Conservation (phyloP, 139 green algal genomes). For the Zygnema cylindricum region DNA sequence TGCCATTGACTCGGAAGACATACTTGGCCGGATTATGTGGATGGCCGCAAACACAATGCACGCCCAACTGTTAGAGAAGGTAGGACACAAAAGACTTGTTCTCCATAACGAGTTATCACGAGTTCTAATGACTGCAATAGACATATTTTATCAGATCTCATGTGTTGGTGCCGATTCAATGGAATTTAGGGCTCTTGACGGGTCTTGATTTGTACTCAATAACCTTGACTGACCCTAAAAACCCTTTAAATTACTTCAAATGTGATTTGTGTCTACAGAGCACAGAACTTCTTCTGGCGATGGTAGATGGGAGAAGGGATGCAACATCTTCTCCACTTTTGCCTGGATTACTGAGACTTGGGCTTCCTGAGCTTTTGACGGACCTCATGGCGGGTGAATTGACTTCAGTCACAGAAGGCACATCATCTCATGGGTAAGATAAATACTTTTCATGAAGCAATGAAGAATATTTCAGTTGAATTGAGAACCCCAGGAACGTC, state of each 20-base stretch:
- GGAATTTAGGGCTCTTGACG: not conserved
- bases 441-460: no score
- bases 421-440: slow-evolving; percentile 9
- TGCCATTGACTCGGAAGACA: slow-evolving; percentile 5
- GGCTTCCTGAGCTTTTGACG: slow-evolving; percentile 24
- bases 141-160: no score
- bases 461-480: no score
- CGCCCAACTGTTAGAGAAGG: slow-evolving; percentile 21
- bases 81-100: no score
- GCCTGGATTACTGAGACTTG: slow-evolving; percentile 9
- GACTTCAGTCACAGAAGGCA: slow-evolving; percentile 25
- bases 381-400: slow-evolving; percentile 27
- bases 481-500: no score
- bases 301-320: slow-evolving; percentile 27
- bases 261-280: slow-evolving; percentile 10
- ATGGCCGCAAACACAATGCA: slow-evolving; percentile 18
- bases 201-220: not conserved
- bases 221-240: not conserved
- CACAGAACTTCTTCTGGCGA: slow-evolving; percentile 32
- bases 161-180: not conserved
- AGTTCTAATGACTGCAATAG: no score
- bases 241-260: no score
- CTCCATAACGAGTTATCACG: no score
- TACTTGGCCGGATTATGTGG: slow-evolving; percentile 21
- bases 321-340: not conserved